These are phyloP conservation scores for Claviceps pazoutovae DNA, from an alignment of 2,329 filamentous ascomycete species.

Conservation along the genomic window DNA sequence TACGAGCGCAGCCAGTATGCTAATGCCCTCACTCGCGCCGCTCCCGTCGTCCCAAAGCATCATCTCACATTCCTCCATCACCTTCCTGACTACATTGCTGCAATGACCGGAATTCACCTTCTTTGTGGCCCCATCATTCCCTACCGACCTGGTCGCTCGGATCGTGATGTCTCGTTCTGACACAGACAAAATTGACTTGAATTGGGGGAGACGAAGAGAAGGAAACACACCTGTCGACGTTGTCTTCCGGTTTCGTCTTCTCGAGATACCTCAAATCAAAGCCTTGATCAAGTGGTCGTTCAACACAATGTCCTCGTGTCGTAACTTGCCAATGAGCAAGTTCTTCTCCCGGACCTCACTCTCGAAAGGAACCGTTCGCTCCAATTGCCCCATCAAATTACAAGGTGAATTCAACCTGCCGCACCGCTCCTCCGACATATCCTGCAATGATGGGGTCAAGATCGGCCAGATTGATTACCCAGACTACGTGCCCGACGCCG, in stretches of 20 bases:
- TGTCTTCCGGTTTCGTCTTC: conserved; percentile 92
- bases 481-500: conserved; percentile 39
- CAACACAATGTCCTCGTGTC: conserved; percentile 89
- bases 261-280: conserved; percentile 78
- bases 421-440: conserved; percentile 18
- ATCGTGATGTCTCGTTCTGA: too few relatives aligned
- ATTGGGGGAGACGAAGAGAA: neutral
- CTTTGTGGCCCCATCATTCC: too few relatives aligned
- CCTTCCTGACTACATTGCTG: too few relatives aligned
- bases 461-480: conserved; percentile 71
- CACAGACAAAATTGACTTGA: too few relatives aligned
- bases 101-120: too few relatives aligned
- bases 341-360: conserved; percentile 99
- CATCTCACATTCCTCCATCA: too few relatives aligned
- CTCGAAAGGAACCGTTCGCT: conserved; percentile 77
- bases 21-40: too few relatives aligned
- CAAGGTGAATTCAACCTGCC: conserved; percentile 82
- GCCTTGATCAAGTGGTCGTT: conserved; percentile 97
- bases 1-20: too few relatives aligned
- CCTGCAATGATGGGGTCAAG: conserved; percentile 16
- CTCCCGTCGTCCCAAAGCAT: too few relatives aligned
- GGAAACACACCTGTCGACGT: conserved; percentile 65
- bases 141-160: too few relatives aligned
- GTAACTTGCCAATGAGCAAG: conserved; percentile 83
- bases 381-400: conserved; percentile 77